These are phyloP conservation scores for Penicillium angulare DNA, from an alignment of 495 filamentous ascomycete species.

Conservation along the genomic window DNA sequence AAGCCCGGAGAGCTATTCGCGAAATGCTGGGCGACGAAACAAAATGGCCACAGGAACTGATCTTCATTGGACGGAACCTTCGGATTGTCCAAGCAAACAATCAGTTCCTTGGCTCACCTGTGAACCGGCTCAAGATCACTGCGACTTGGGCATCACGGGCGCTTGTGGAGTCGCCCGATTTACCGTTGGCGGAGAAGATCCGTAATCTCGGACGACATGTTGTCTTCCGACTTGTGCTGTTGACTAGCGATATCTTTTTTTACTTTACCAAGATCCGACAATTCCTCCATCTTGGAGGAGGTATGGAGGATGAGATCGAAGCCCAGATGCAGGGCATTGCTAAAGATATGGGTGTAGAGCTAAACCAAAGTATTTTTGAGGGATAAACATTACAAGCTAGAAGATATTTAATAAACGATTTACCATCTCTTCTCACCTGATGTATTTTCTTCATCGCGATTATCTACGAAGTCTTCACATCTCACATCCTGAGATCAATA, in stretches of 20 bases:
- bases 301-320: constrained; percentile 95
- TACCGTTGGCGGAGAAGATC: constrained; percentile 55
- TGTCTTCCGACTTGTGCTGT: constrained; percentile 74
- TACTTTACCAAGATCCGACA: constrained; percentile 76
- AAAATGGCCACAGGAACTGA: constrained; percentile 83
- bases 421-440: too few species aligned
- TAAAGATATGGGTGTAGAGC: constrained; percentile 85
- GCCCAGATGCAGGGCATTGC: constrained; percentile 80
- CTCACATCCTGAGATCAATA: too few species aligned
- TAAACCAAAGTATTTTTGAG: constrained; percentile 84
- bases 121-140: constrained; percentile 94
- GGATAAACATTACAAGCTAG: constrained; percentile 48
- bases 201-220: constrained; percentile 66
- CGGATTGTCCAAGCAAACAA: constrained; percentile 86
- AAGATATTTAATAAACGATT: background rate
- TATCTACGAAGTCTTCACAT: too few species aligned
- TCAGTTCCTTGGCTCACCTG: constrained; percentile 84
- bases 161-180: constrained; percentile 65
- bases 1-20: constrained; percentile 78
- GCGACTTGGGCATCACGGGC: constrained; percentile 84
- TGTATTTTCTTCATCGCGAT: too few species aligned
- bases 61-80: constrained; percentile 95
- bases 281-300: constrained; percentile 67
- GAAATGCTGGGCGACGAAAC: constrained; percentile 85
- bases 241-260: constrained; percentile 78